Evolutionary conservation across 306 rosid species (phyloP).

Genomic region (Trichosanthes truncata): DNA sequence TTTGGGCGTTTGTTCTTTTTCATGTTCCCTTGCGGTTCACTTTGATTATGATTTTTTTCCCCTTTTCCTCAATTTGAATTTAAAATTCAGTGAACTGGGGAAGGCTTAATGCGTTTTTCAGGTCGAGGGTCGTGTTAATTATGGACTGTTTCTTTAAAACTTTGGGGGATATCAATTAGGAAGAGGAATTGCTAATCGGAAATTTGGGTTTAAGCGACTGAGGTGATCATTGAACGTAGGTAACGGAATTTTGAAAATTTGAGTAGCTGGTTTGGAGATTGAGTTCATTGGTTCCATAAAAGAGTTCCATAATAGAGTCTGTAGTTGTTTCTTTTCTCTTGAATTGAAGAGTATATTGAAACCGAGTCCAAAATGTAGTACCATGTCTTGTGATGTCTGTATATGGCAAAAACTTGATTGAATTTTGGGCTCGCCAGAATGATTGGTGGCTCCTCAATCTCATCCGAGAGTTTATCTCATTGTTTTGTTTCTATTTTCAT

Average conservation of each 20-base stretch:
- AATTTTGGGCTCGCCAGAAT: background rate
- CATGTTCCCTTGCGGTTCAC: background rate
- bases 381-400: background rate
- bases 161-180: background rate
- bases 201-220: background rate
- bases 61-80: background rate
- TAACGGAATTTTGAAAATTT: background rate
- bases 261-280: constrained; percentile 5
- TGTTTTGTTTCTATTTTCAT: background rate
- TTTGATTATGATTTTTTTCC: background rate
- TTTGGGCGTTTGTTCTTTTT: background rate
- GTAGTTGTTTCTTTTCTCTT: background rate
- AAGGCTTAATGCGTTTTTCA: background rate
- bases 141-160: background rate
- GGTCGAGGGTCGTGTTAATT: background rate
- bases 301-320: background rate
- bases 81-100: constrained; percentile 4
- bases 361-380: background rate
- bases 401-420: background rate
- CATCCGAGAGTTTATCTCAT: background rate
- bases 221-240: background rate
- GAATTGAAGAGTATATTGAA: background rate
- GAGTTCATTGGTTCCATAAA: background rate
- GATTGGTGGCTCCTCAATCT: background rate
- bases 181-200: background rate